A percentile compares a stretch with the other conserved stretches of the same genome.
These are phyloP conservation scores for Termitomyces titanicus DNA, from an alignment of 768 basidiomycete genomes.

Conservation along the genomic window DNA sequence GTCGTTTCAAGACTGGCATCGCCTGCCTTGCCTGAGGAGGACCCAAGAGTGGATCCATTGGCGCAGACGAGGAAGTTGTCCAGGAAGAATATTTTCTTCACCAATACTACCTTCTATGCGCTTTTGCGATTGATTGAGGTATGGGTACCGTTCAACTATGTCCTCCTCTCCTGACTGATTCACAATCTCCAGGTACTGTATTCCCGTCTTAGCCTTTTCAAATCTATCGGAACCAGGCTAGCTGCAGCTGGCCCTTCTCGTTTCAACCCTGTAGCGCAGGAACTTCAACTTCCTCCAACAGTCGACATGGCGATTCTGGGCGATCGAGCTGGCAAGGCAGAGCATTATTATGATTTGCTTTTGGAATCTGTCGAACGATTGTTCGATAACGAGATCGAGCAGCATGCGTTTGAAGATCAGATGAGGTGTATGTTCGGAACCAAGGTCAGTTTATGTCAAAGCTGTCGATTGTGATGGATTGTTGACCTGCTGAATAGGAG, in stretches of 20 bases:
- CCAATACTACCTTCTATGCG: slow-evolving; percentile 86
- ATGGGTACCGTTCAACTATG: slow-evolving; percentile 19
- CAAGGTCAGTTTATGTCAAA: slow-evolving; percentile 40
- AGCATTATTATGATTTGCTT: slow-evolving; percentile 77
- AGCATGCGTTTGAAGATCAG: slow-evolving; percentile 84
- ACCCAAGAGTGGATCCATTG: slow-evolving; percentile 26
- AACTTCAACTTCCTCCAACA: slow-evolving; percentile 25
- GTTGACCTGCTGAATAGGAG: slow-evolving; percentile 35
- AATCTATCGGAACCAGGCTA: slow-evolving; percentile 56
- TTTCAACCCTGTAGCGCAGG: slow-evolving; percentile 20
- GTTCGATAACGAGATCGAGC: slow-evolving; percentile 92
- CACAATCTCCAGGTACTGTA: slow-evolving; percentile 62
- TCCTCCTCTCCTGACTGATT: background rate
- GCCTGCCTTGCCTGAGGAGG: slow-evolving; percentile 48
- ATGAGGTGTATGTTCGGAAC: slow-evolving; percentile 86
- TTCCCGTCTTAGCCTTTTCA: slow-evolving; percentile 76
- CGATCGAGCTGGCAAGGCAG: slow-evolving; percentile 41
- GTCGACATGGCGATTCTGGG: slow-evolving; percentile 25
- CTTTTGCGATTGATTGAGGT: slow-evolving; percentile 87
- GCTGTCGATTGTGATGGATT: background rate
- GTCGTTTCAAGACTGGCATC: slow-evolving; percentile 60
- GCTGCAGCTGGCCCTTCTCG: slow-evolving; percentile 23
- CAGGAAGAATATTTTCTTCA: slow-evolving; percentile 70
- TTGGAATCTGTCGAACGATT: slow-evolving; percentile 86
- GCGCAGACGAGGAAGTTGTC: slow-evolving; percentile 26